A percentile compares a stretch with the other conserved stretches of the same genome.
Evolutionary conservation across 805 yeast genomes (phyloP).

Genomic region (Nakazawaea peltata): DNA sequence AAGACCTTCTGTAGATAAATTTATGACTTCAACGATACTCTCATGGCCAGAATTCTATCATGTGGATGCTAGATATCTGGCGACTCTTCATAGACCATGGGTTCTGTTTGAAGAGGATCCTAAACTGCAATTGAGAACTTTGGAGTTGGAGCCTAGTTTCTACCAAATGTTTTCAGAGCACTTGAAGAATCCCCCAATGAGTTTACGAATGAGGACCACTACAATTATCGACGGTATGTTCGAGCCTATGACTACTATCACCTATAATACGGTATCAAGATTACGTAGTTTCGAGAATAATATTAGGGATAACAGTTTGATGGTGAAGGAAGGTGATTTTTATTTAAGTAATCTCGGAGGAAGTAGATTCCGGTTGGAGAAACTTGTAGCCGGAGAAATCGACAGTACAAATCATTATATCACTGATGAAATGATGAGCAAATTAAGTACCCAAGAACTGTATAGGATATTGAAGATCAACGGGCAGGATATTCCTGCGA

Average conservation of each 20-base stretch:
- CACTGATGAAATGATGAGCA: neutral
- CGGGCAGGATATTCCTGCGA: conserved; percentile 13
- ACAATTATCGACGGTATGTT: conserved; percentile 20
- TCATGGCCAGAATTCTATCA: conserved; percentile 7
- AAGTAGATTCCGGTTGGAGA: conserved; percentile 38
- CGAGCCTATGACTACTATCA: conserved; percentile 12
- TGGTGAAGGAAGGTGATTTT: conserved; percentile 19
- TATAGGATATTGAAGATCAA: conserved; percentile 19
- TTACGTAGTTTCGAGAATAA: too few relatives aligned
- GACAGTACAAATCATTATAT: conserved; percentile 21
- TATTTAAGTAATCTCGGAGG: conserved; percentile 34
- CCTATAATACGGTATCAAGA: conserved; percentile 7
- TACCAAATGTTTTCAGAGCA: conserved; percentile 4
- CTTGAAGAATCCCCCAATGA: neutral
- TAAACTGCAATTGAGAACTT: neutral
- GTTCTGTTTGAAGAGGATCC: neutral
- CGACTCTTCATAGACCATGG: conserved; percentile 5
- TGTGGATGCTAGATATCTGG: conserved; percentile 1
- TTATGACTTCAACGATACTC: conserved; percentile 3
- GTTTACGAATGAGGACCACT: conserved; percentile 15
- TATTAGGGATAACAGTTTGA: conserved; percentile 10
- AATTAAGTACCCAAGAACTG: conserved; percentile 2
- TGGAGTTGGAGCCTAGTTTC: conserved; percentile 7
- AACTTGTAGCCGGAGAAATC: conserved; percentile 27
- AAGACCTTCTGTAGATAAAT: too few relatives aligned